Percentiles rank a stretch among this genome's conserved stretches.
Conservation (phyloP, 75 land plant species). For the Adiantum capillusveneris region DNA sequence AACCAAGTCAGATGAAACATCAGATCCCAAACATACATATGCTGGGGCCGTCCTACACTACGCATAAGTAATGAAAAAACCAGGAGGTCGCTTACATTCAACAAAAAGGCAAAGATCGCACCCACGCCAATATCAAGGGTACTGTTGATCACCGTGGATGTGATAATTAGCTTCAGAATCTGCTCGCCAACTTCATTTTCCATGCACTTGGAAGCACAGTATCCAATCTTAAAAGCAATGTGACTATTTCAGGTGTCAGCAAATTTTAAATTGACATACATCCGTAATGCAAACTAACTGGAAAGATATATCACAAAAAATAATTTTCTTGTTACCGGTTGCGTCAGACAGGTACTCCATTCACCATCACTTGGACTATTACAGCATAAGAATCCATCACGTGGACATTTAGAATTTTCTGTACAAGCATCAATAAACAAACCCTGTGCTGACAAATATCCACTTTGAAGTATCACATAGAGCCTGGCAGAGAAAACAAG, state of each 20-base stretch:
- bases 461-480: not conserved
- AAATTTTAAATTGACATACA: not conserved
- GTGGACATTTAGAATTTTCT: not conserved
- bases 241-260: too few relatives aligned
- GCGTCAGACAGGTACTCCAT: not conserved
- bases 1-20: not conserved
- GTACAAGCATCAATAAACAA: not conserved
- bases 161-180: conserved; percentile 8
- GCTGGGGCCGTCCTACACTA: too few relatives aligned
- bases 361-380: conserved; percentile 2
- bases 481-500: not conserved
- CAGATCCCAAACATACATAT: too few relatives aligned
- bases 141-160: conserved; percentile 14
- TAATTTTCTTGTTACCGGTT: not conserved
- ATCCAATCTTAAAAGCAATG: conserved; percentile 8
- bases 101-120: not conserved
- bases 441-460: conserved; percentile 1
- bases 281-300: not conserved
- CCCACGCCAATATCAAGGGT: conserved; percentile 9
- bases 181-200: conserved; percentile 20
- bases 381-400: conserved; percentile 5
- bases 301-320: not conserved
- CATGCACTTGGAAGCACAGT: conserved; percentile 17
- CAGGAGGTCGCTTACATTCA: not conserved
- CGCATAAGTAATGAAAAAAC: too few relatives aligned